Evolutionary conservation across 768 basidiomycete species (phyloP).

Genomic region (Russula sp.): DNA sequence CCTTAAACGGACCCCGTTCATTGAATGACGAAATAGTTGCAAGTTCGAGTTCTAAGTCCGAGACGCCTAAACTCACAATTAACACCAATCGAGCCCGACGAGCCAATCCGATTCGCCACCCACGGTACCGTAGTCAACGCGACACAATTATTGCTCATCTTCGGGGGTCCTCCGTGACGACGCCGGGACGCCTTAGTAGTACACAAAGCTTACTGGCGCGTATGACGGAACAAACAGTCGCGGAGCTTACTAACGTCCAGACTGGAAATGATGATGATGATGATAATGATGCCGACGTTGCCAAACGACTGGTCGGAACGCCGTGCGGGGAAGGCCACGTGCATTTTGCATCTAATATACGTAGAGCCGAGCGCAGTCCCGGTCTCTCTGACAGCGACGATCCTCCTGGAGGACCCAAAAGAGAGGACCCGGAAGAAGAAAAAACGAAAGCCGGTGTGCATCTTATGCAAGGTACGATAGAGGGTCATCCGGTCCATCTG

Average conservation of each 20-base stretch:
- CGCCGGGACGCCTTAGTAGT: constrained; percentile 12
- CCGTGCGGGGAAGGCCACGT: neutral
- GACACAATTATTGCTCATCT: constrained; percentile 53
- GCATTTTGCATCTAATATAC: neutral
- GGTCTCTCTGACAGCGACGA: constrained; percentile 14
- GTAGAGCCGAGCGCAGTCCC: constrained; percentile 4
- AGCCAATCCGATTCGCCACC: constrained; percentile 28
- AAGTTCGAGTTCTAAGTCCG: constrained; percentile 4
- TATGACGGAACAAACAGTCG: constrained; percentile 10
- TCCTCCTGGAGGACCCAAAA: neutral
- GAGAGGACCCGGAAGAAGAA: neutral
- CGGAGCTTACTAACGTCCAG: neutral
- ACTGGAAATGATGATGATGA: constrained; percentile 6
- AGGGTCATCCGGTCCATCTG: constrained; percentile 25
- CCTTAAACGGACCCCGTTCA: constrained; percentile 5
- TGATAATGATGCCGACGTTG: constrained; percentile 2
- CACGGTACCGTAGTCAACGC: constrained; percentile 44
- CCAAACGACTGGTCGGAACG: neutral
- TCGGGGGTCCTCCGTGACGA: constrained; percentile 17
- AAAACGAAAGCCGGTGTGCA: constrained; percentile 1
- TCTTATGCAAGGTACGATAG: constrained; percentile 5
- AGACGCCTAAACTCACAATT: constrained; percentile 6
- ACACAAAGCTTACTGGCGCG: neutral
- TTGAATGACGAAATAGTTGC: neutral
- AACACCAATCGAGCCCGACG: constrained; percentile 6